Base-by-base conservation (phyloP, 1,284 basidiomycete genomes). In the Polyporus tsugae region DNA sequence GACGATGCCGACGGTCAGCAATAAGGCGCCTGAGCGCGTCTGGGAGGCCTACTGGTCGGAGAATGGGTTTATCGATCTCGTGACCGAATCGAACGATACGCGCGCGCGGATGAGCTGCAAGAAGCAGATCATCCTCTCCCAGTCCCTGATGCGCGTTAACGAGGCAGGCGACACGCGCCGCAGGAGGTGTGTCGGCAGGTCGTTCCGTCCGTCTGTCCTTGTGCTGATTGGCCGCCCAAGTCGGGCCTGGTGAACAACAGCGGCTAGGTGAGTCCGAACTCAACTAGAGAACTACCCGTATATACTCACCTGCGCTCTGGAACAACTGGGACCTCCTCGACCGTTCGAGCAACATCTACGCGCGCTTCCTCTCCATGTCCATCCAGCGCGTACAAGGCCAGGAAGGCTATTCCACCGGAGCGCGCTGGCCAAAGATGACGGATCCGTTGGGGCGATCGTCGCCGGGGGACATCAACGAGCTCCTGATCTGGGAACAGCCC, bases 391-490 rank as follows among this genome's bases (percentile, higher is more conserved):
- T 80, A 0, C 84, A 85, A 71, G 78, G 82, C 1, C 86, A 88
- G 76, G 82, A 89, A 76, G 83, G 83, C 64, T 89, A 82, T 78
- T 66, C 78, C 7, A 75, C 80, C 2, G 88, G 88, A 33, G 88
- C 87, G 22, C 83, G 88, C 25, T 89, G 87, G 87, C 83, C 85
- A 1, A 89, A 90, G 75, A 89, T 89, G 87, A 87, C 86, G 13
- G 87, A 89, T 71, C 87, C 87, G 0, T 80, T 83, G 0, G 87
- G 88, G 1, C 83, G 87, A 29, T 86, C 85, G 10, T 80, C 87
- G 0, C 87, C 87, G 0, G 87, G 88, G 2, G 80, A 88, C 71
- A 89, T 89, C 72, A 90, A 89, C 79, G 86, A 88, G 71, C 81
- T 89, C 11, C 81, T 89, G 44, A 86, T 89, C 70, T 89, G 87